Evolutionary conservation across 108 stramenopile species (phyloP).

Genomic region (Skeletonema grethae): DNA sequence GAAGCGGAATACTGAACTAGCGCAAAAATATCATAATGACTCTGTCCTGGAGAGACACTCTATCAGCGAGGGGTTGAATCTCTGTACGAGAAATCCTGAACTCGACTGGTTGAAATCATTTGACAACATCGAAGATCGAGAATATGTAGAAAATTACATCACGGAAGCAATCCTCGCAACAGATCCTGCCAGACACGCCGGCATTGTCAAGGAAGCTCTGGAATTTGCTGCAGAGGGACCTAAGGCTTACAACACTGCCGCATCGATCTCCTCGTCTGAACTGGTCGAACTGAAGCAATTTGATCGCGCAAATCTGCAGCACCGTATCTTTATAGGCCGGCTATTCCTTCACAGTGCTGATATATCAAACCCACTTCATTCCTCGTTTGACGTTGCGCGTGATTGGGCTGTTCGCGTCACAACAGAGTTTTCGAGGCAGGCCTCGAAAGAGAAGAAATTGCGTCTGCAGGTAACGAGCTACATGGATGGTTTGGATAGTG

Average conservation of each 20-base stretch:
- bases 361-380: conserved; percentile 44
- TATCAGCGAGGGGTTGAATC: conserved; percentile 30
- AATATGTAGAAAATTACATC: conserved; percentile 31
- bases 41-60: conserved; percentile 39
- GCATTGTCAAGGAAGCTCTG: conserved; percentile 34
- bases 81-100: conserved; percentile 32
- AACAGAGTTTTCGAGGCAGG: conserved; percentile 53
- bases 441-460: conserved; percentile 36
- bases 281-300: conserved; percentile 7
- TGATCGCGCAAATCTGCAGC: conserved; percentile 8
- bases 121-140: conserved; percentile 15
- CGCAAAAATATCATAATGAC: conserved; percentile 26
- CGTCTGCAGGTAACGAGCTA: conserved; percentile 48
- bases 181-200: conserved; percentile 48
- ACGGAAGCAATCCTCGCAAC: conserved; percentile 42
- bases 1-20: conserved; percentile 24
- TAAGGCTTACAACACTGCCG: background rate
- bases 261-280: too few relatives aligned
- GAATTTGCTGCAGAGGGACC: conserved; percentile 33
- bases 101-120: conserved; percentile 34
- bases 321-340: conserved; percentile 33
- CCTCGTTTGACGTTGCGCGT: conserved; percentile 47
- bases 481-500: conserved; percentile 54
- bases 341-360: conserved; percentile 53
- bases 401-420: conserved; percentile 55